Evolutionary conservation across 495 filamentous ascomycete species (phyloP), one percentile per base, ranked within the genome.

Genomic region (Daldinia decipiens): DNA sequence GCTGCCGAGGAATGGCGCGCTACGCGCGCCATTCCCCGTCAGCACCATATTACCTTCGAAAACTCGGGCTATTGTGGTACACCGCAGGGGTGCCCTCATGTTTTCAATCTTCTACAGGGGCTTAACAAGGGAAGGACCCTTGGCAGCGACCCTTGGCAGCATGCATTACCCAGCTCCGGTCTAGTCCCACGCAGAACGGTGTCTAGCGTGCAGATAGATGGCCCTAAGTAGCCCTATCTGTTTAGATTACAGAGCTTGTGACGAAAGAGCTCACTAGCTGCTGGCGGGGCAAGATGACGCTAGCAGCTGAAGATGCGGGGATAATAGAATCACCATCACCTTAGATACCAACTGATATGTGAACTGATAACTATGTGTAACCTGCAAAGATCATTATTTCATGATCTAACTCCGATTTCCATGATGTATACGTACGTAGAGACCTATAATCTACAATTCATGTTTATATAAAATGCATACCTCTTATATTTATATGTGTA

Each of bases 261-360:
- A 45, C 40, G 40, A 45, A 45, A 47, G 43, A 47, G 17, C 8
- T 47, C 8, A 47, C 43, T 17, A 47, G 17, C 17, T 47, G 43
- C 6, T 47, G n/a, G 17, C n/a, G n/a, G 43, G 43, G 43, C 3
- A 47, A 47, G 6, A 47, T 47, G 43, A 24, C 43, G 43, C 43
- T 47, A 47, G 21, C 43, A 47, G 43, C 17, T 47, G 17, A 47
- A 47, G 17, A 47, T 47, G 43, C 43, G 43, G 43, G 43, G 43
- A 12, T 36, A 36, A 12, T 24, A 24, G 24, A 15, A 40, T 17
- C 15, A 40, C 39, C 15, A 40, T 17, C 15, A 40, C 39, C 15
- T 40, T 40, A 40, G 39, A 17, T 15, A n/a, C 15, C 1, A 24
- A 24, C 21, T 24, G 1, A 24, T 24, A 24, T 24, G 21, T 24